These are phyloP conservation scores for Irpex sp. DNA, from an alignment of 1,284 basidiomycete genomes.

Conservation along the genomic window DNA sequence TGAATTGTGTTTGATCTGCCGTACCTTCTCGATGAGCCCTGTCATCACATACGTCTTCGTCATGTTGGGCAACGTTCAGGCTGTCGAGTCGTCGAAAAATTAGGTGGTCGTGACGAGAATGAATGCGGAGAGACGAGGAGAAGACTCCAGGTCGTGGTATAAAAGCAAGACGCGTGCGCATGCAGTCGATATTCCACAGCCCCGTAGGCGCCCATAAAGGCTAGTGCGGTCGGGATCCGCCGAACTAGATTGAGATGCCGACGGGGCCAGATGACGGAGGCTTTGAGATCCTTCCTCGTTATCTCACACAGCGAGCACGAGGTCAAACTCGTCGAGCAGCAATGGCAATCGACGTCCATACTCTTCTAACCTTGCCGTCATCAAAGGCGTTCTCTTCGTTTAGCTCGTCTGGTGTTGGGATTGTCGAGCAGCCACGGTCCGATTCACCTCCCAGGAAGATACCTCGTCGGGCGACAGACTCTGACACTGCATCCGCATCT, in stretches of 20 bases:
- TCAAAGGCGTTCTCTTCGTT: slow-evolving; percentile 47
- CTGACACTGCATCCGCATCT: slow-evolving; percentile 54
- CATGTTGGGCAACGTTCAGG: slow-evolving; percentile 43
- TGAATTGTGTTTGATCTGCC: background rate
- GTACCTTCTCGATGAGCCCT: slow-evolving; percentile 74
- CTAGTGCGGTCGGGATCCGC: slow-evolving; percentile 1
- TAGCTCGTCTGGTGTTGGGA: slow-evolving; percentile 13
- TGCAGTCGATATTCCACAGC: background rate
- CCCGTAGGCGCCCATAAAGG: background rate
- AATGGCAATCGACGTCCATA: slow-evolving; percentile 22
- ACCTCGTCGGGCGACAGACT: slow-evolving; percentile 57
- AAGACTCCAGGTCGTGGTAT: background rate
- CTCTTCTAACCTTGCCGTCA: slow-evolving; percentile 50
- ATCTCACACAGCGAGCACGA: background rate
- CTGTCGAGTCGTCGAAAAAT: background rate
- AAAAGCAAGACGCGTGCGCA: background rate
- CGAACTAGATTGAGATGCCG: background rate
- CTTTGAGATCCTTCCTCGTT: background rate
- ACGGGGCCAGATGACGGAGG: background rate
- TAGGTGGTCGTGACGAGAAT: background rate
- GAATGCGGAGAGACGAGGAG: background rate
- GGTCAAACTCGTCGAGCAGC: background rate
- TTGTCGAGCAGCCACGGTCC: slow-evolving; percentile 33
- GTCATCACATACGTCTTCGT: slow-evolving; percentile 81
- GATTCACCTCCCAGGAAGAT: slow-evolving; percentile 64